A percentile compares a stretch with the other conserved stretches of the same genome.
These are phyloP conservation scores for Trichoderma pleuroti DNA, from an alignment of 2,329 filamentous ascomycete genomes.

Conservation along the genomic window DNA sequence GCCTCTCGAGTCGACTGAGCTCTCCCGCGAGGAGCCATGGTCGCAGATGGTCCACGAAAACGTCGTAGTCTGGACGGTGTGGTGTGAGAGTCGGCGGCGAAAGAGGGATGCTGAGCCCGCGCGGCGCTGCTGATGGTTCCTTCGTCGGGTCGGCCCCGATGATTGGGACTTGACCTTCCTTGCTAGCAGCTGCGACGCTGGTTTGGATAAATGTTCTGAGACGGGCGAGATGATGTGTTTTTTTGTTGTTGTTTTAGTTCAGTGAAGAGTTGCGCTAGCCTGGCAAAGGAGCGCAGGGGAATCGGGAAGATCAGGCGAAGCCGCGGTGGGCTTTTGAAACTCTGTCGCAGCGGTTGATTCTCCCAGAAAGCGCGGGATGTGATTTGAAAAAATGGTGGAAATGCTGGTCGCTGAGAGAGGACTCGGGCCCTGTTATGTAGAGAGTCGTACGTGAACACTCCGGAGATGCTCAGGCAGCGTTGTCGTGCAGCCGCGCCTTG, in stretches of 20 bases:
- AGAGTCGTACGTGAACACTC: not conserved
- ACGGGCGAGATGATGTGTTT: not conserved
- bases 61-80: not conserved
- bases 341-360: not conserved
- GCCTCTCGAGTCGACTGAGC: slow-evolving; percentile 31
- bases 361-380: not conserved
- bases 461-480: not conserved
- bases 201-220: not conserved
- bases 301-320: not conserved
- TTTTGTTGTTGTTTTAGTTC: not conserved
- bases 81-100: not conserved
- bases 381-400: not conserved
- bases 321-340: not conserved
- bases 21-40: slow-evolving; percentile 36
- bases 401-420: not conserved
- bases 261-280: not conserved
- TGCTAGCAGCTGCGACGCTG: not conserved
- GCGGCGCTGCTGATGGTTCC: not conserved
- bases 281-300: not conserved
- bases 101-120: not conserved
- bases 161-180: not conserved
- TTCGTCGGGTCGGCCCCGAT: not conserved
- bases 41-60: not conserved
- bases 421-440: not conserved
- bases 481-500: not conserved